phyloP scores from a whole-genome alignment of 2,329 filamentous ascomycete genomes.

The Ascochyta clinopodiicola region DNA sequence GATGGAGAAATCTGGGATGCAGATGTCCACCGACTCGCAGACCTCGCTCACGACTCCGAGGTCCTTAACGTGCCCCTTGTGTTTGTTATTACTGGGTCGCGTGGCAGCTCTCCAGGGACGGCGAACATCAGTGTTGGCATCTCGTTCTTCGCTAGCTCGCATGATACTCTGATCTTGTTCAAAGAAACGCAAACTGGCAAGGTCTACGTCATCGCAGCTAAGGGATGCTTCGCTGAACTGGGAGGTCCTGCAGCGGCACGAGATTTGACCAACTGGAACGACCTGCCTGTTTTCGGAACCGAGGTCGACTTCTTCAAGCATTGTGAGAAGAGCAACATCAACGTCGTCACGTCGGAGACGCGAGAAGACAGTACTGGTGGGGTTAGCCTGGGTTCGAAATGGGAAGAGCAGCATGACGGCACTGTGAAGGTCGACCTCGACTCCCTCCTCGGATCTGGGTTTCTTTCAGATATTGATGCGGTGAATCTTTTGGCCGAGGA shows the following conservation, averaged over 20 bases:
- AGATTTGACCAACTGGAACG: conserved; percentile 31
- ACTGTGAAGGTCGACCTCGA: conserved; percentile 30
- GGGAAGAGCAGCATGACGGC: conserved; percentile 26
- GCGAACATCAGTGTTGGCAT: conserved; percentile 45
- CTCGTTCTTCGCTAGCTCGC: conserved; percentile 41
- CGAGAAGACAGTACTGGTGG: conserved; percentile 18
- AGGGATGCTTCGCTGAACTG: conserved; percentile 39
- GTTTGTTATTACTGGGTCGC: conserved; percentile 32
- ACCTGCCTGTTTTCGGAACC: conserved; percentile 22
- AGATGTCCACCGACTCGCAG: conserved; percentile 30
- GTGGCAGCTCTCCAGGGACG: conserved; percentile 22
- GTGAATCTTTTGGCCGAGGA: conserved; percentile 35
- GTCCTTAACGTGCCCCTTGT: conserved; percentile 32
- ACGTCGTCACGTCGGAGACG: conserved; percentile 22
- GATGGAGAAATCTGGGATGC: conserved; percentile 37
- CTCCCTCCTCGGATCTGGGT: conserved; percentile 25
- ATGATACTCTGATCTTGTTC: conserved; percentile 42
- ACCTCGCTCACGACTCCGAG: conserved; percentile 23
- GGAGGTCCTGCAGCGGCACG: conserved; percentile 20
- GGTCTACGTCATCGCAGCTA: conserved; percentile 39
- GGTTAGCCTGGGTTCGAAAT: conserved; percentile 29
- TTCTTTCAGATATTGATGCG: conserved; percentile 26
- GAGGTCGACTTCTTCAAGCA: conserved; percentile 28
- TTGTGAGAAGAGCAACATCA: conserved; percentile 23
- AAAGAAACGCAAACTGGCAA: conserved; percentile 30